Conservation (phyloP, 2,329 filamentous ascomycete genomes). For the Penicillium palitans region DNA sequence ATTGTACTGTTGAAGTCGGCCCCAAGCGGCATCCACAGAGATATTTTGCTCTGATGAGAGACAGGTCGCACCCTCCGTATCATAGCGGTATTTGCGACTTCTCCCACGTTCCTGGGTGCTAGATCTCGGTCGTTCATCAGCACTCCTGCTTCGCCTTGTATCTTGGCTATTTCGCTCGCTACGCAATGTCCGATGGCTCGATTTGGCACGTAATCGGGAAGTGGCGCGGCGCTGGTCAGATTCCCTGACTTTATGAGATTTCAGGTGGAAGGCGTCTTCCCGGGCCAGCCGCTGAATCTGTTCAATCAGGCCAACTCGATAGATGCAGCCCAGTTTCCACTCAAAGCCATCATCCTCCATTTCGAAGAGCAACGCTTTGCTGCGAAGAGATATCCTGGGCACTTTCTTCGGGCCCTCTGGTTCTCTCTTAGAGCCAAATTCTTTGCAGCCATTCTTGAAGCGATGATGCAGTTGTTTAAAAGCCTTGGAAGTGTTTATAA, state of each 20-base stretch:
- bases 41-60: constrained; percentile 73
- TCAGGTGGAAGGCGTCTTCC: constrained; percentile 85
- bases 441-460: constrained; percentile 81
- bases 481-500: constrained; percentile 83
- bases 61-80: constrained; percentile 72
- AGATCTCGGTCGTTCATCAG: constrained; percentile 48
- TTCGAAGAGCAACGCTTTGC: constrained; percentile 81
- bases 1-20: constrained; percentile 75
- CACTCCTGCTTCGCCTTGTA: constrained; percentile 56
- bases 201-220: constrained; percentile 55
- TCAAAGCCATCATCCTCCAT: constrained; percentile 96
- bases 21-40: constrained; percentile 72
- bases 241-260: constrained; percentile 79
- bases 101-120: constrained; percentile 37
- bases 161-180: constrained; percentile 41
- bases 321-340: constrained; percentile 95
- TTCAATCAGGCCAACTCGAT: constrained; percentile 82
- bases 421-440: constrained; percentile 82
- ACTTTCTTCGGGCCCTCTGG: constrained; percentile 84
- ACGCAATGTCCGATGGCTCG: constrained; percentile 49
- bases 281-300: constrained; percentile 86
- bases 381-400: constrained; percentile 79
- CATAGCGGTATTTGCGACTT: constrained; percentile 60
- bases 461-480: constrained; percentile 89
- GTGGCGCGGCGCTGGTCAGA: constrained; percentile 56